phyloP scores from a whole-genome alignment of 1,284 basidiomycete species.

The Apiotrichum montevideense region DNA sequence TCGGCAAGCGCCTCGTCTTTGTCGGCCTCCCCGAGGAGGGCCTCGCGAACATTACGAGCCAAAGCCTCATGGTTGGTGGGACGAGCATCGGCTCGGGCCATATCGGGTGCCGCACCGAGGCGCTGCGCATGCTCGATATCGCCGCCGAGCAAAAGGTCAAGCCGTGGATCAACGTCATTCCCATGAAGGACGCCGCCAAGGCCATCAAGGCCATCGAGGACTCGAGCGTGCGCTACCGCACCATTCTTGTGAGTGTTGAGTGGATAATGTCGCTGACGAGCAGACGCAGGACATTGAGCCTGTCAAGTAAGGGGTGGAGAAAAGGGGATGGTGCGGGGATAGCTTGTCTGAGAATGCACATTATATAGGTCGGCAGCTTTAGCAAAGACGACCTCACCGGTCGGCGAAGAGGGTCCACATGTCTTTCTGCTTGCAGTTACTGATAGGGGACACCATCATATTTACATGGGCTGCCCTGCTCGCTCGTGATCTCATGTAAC shows the following conservation, averaged over 20 bases:
- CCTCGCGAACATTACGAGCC: slow-evolving; percentile 34
- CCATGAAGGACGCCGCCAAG: slow-evolving; percentile 57
- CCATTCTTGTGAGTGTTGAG: slow-evolving; percentile 40
- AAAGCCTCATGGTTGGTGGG: slow-evolving; percentile 47
- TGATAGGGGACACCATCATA: no score
- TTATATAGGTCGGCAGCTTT: no score
- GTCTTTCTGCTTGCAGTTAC: no score
- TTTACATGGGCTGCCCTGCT: no score
- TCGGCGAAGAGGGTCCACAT: no score
- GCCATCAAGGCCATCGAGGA: slow-evolving; percentile 55
- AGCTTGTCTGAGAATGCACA: no score
- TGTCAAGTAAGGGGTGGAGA: neutral
- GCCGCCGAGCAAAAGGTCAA: slow-evolving; percentile 55
- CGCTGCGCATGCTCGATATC: slow-evolving; percentile 56
- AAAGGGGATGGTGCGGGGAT: no score
- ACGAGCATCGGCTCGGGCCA: slow-evolving; percentile 50
- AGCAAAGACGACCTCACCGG: no score
- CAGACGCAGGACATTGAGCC: slow-evolving; percentile 7
- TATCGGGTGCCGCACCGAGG: slow-evolving; percentile 62
- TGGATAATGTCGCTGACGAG: neutral
- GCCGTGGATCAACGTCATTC: slow-evolving; percentile 53
- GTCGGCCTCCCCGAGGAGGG: slow-evolving; percentile 51
- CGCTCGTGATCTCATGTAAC: no score
- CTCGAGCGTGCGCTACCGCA: slow-evolving; percentile 55
- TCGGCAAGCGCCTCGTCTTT: slow-evolving; percentile 55